These are phyloP conservation scores for Hemisphaericaspora nanyangensis DNA, from an alignment of 805 yeast species.

Conservation along the genomic window DNA sequence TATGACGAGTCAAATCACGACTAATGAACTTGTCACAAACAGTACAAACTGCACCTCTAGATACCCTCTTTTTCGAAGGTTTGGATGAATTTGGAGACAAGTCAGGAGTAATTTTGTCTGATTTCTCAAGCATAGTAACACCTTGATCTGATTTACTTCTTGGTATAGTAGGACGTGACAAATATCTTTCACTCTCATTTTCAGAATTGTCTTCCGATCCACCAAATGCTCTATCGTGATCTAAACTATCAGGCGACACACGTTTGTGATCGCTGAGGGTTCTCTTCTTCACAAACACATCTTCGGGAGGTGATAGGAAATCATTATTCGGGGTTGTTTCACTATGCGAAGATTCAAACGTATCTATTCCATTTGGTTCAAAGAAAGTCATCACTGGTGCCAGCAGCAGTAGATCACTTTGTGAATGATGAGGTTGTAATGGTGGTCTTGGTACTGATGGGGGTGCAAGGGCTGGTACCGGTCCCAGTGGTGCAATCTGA, in stretches of 20 bases:
- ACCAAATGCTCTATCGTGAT: not conserved
- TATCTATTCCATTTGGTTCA: not conserved
- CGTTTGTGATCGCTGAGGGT: not conserved
- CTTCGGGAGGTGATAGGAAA: not conserved
- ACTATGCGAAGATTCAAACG: not conserved
- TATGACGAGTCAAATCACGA: conserved; percentile 39
- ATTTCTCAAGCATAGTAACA: conserved; percentile 3
- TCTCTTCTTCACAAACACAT: not conserved
- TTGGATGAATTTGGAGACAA: not conserved
- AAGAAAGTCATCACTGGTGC: not conserved
- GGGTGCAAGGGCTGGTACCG: too few relatives aligned
- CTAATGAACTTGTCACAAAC: conserved; percentile 39
- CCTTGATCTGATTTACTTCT: conserved; percentile 14
- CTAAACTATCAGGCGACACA: conserved; percentile 2
- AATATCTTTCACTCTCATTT: not conserved
- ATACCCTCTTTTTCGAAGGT: conserved; percentile 19
- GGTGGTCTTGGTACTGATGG: too few relatives aligned
- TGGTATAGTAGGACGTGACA: conserved; percentile 11
- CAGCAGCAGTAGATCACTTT: not conserved
- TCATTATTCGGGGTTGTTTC: not conserved
- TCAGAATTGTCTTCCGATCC: conserved; percentile 2
- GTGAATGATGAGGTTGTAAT: too few relatives aligned
- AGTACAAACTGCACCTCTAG: conserved; percentile 36
- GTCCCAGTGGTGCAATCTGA: too few relatives aligned
- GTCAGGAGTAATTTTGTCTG: not conserved